Conservation (phyloP, 2,329 filamentous ascomycete genomes). For the Paracoccidioides brasiliensis region DNA sequence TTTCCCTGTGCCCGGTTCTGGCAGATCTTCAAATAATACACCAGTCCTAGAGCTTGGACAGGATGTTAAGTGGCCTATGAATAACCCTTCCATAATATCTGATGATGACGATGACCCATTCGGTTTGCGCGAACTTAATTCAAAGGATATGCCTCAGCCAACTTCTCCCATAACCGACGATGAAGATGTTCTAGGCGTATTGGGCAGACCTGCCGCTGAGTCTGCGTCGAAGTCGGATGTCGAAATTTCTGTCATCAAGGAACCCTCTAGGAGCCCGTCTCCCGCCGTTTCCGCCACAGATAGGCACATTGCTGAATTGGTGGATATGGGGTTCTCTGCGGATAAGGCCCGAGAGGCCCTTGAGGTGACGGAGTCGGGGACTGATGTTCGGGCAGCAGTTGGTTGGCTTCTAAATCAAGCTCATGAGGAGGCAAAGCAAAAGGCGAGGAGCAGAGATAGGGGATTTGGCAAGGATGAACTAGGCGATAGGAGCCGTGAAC, state of each 20-base stretch:
- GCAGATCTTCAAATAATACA: constrained; percentile 18
- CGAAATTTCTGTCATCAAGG: neutral
- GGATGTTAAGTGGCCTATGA: constrained; percentile 8
- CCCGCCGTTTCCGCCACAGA: constrained; percentile 45
- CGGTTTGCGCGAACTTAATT: constrained; percentile 51
- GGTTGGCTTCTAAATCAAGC: constrained; percentile 85
- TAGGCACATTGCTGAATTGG: constrained; percentile 69
- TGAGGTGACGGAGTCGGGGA: constrained; percentile 62
- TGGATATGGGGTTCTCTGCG: constrained; percentile 86
- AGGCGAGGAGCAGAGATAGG: constrained; percentile 32
- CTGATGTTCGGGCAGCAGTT: constrained; percentile 74
- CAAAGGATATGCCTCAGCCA: constrained; percentile 32
- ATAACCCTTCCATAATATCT: constrained; percentile 22
- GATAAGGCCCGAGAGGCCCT: constrained; percentile 74
- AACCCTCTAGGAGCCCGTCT: neutral
- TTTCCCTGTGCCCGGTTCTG: constrained; percentile 37
- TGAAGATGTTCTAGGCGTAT: constrained; percentile 49
- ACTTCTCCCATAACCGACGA: constrained; percentile 38
- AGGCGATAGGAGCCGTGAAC: constrained; percentile 12
- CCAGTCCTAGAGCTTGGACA: constrained; percentile 6
- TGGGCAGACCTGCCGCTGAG: constrained; percentile 46
- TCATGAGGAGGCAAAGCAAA: constrained; percentile 67
- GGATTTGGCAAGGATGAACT: neutral
- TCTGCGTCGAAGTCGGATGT: constrained; percentile 19
- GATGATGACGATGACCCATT: constrained; percentile 76